A percentile compares a stretch with the other conserved stretches of the same genome.
phyloP scores from a whole-genome alignment of 495 filamentous ascomycete genomes.

The Pyronema omphalodes region DNA sequence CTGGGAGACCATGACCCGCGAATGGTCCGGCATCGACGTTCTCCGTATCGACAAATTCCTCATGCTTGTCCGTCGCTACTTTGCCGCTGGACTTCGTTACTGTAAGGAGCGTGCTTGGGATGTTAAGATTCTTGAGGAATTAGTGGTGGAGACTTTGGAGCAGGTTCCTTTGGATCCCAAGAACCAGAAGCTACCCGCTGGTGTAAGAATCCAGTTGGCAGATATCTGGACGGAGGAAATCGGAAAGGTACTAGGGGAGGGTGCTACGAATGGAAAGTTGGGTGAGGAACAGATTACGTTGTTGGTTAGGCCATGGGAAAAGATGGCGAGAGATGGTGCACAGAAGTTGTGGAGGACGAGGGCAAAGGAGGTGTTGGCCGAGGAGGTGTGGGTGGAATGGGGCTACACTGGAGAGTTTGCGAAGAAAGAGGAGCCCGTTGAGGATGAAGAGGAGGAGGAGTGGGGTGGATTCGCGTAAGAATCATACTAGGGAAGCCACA shows the following conservation, averaged over 20 bases:
- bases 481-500: too few species aligned
- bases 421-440: not conserved
- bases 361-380: constrained; percentile 52
- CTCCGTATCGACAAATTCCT: constrained; percentile 88
- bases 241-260: constrained; percentile 41
- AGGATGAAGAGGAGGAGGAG: constrained; percentile 2
- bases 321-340: constrained; percentile 35
- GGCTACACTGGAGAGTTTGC: not conserved
- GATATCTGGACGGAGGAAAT: constrained; percentile 85
- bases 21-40: constrained; percentile 70
- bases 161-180: constrained; percentile 19
- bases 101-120: constrained; percentile 29
- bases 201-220: constrained; percentile 67
- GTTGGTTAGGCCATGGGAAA: constrained; percentile 42
- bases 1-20: constrained; percentile 71
- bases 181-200: constrained; percentile 47
- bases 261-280: constrained; percentile 16
- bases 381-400: constrained; percentile 46
- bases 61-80: constrained; percentile 56
- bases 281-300: constrained; percentile 31
- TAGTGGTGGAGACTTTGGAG: constrained; percentile 25
- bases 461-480: not conserved
- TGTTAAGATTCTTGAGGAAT: constrained; percentile 9
- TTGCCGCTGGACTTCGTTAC: constrained; percentile 47
- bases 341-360: constrained; percentile 55